Conservation (phyloP, 495 filamentous ascomycete species). For the Sphaerosporella brunnea region DNA sequence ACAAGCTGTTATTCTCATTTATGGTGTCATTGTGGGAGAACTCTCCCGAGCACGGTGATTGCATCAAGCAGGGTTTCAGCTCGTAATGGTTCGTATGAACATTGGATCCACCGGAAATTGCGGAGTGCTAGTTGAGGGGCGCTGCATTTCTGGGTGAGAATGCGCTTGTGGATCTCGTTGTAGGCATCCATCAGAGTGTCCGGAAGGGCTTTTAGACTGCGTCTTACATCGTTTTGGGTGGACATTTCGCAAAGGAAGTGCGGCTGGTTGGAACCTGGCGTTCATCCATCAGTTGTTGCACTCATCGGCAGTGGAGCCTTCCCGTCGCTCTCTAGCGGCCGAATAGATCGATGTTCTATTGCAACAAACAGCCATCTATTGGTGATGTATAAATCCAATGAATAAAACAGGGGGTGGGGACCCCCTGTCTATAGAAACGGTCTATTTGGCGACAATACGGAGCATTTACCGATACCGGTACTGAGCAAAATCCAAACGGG, state of each 20-base stretch:
- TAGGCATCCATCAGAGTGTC: background rate
- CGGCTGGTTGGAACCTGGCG: constrained; percentile 4
- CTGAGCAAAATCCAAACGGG: no score
- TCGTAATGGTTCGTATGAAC: background rate
- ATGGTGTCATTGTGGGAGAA: background rate
- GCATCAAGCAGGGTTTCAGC: background rate
- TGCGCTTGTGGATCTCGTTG: background rate
- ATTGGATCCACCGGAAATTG: background rate
- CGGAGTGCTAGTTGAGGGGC: background rate
- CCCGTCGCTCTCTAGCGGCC: no score
- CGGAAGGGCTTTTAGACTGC: background rate
- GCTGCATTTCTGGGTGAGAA: background rate
- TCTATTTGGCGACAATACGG: no score
- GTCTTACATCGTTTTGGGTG: background rate
- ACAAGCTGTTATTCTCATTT: background rate
- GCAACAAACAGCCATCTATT: no score
- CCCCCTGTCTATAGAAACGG: no score
- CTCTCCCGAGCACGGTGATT: background rate
- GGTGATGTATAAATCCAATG: no score
- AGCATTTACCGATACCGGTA: no score
- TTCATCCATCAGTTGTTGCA: no score
- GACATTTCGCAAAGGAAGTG: constrained; percentile 1
- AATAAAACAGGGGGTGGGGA: no score
- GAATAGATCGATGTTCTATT: no score
- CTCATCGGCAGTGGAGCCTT: no score